Conservation (phyloP, 2,329 filamentous ascomycete genomes). For the Tympanopsis confertula region DNA sequence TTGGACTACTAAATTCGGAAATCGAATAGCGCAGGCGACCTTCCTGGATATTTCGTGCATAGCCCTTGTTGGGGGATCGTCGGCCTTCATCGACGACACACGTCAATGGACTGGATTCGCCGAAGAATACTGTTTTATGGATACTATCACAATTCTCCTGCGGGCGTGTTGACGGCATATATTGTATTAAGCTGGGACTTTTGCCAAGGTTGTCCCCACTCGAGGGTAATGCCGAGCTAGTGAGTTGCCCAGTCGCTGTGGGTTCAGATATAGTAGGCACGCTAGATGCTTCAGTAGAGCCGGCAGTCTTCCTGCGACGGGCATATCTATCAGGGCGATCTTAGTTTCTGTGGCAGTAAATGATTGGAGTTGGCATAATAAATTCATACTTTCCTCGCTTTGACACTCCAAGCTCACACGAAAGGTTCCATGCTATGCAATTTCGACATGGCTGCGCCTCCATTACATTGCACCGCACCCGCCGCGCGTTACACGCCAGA, state of each 20-base stretch:
- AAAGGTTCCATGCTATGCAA: constrained; percentile 11
- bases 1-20: constrained; percentile 18
- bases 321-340: constrained; percentile 4
- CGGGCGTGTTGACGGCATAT: no score
- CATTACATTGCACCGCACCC: constrained; percentile 22
- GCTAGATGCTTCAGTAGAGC: no score
- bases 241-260: no score
- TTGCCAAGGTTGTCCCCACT: no score
- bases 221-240: no score
- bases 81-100: constrained; percentile 30
- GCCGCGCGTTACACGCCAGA: constrained; percentile 18
- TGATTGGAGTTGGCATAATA: no score
- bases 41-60: constrained; percentile 4
- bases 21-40: constrained; percentile 15
- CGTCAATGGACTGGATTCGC: constrained; percentile 33
- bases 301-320: constrained; percentile 8
- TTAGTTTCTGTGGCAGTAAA: constrained; percentile 10
- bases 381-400: constrained; percentile 20
- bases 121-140: constrained; percentile 24
- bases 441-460: constrained; percentile 19
- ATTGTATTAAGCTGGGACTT: no score
- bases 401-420: constrained; percentile 19
- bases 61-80: constrained; percentile 11
- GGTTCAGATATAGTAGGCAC: no score
- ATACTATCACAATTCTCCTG: no score